A percentile compares a stretch with the other conserved stretches of the same genome.
phyloP scores from a whole-genome alignment of 2,329 filamentous ascomycete species.

The Cladosporium austrohemisphaericum region DNA sequence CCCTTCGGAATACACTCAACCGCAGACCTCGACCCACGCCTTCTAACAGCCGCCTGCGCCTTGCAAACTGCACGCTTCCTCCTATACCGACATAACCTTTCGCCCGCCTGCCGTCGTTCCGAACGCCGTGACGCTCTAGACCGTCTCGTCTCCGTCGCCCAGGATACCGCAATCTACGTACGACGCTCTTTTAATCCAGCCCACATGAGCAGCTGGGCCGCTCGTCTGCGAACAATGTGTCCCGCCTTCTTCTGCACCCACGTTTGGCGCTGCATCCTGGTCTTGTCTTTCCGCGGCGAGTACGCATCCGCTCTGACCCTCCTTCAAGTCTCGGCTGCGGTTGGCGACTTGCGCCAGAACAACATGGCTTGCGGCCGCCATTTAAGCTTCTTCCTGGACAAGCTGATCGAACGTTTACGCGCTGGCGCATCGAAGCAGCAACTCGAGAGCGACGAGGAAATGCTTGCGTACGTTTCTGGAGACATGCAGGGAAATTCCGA shows the following conservation, averaged over 20 bases:
- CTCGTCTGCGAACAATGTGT: slow-evolving; percentile 61
- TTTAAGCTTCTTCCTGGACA: slow-evolving; percentile 73
- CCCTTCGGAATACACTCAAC: slow-evolving; percentile 66
- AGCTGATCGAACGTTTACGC: slow-evolving; percentile 56
- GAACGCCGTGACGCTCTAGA: slow-evolving; percentile 70
- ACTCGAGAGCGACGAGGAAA: slow-evolving; percentile 72
- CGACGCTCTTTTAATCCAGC: slow-evolving; percentile 51
- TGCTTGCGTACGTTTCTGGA: slow-evolving; percentile 79
- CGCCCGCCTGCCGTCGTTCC: slow-evolving; percentile 62
- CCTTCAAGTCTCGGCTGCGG: slow-evolving; percentile 65
- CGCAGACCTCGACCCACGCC: slow-evolving; percentile 66
- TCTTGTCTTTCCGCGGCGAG: slow-evolving; percentile 71
- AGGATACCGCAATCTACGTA: slow-evolving; percentile 75
- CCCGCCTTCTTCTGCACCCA: slow-evolving; percentile 76
- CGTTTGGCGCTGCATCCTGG: slow-evolving; percentile 79
- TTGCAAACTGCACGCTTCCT: slow-evolving; percentile 80
- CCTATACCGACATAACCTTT: slow-evolving; percentile 84
- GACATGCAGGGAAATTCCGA: slow-evolving; percentile 80
- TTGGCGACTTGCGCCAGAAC: slow-evolving; percentile 68
- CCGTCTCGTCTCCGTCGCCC: slow-evolving; percentile 67
- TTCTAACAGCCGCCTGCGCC: slow-evolving; percentile 70
- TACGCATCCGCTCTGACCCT: slow-evolving; percentile 70
- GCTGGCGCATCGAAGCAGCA: slow-evolving; percentile 37
- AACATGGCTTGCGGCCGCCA: slow-evolving; percentile 78
- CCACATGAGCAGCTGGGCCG: slow-evolving; percentile 46